Percentiles rank a stretch among this genome's conserved stretches.
phyloP scores from a whole-genome alignment of 495 filamentous ascomycete species.

The Cenococcum geophilum region DNA sequence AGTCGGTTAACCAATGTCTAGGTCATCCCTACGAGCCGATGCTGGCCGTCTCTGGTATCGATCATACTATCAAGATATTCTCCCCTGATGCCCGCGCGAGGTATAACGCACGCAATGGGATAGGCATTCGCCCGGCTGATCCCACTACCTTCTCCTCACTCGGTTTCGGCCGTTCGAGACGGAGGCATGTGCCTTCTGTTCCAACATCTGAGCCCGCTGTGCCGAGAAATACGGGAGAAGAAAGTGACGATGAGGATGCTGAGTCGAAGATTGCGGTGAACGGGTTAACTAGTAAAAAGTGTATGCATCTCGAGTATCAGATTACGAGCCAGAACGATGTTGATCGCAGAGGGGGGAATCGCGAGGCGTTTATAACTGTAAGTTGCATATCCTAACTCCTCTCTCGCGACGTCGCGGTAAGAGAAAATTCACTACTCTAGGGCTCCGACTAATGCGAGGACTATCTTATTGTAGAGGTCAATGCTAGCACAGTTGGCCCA shows the following conservation, averaged over 20 bases:
- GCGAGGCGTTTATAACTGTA: conserved; percentile 60
- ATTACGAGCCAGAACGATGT: conserved; percentile 63
- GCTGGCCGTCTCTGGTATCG: conserved; percentile 65
- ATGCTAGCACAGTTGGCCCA: conserved; percentile 55
- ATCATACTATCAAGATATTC: conserved; percentile 72
- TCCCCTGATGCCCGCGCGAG: conserved; percentile 57
- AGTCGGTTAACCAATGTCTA: conserved; percentile 21
- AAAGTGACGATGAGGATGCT: conserved; percentile 24
- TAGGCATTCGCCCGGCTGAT: conserved; percentile 44
- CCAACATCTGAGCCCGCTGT: conserved; percentile 5
- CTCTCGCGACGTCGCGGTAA: not conserved
- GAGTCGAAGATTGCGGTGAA: conserved; percentile 29
- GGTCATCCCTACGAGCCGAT: conserved; percentile 69
- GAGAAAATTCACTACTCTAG: too few species aligned
- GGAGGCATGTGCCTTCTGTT: conserved; percentile 9
- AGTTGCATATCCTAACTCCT: conserved; percentile 30
- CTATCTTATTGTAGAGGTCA: conserved; percentile 41
- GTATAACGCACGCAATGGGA: conserved; percentile 49
- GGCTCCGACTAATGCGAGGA: conserved; percentile 2
- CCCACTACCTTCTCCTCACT: conserved; percentile 40
- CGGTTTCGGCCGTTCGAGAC: conserved; percentile 24
- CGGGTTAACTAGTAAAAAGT: conserved; percentile 52
- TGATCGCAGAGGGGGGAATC: conserved; percentile 54
- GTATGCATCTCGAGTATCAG: conserved; percentile 55
- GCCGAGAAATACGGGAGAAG: not conserved